A percentile compares a stretch with the other conserved stretches of the same genome.
These are phyloP conservation scores for sorghum (Sorghum bicolor) DNA, from an alignment of 176 grass and related monocot species.

Conservation along the genomic window Sorghum_bicolor_NCBIv3 NC_012872.2:57805501-57806000, in stretches of 20 bases:
- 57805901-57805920: too few species aligned
- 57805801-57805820: conserved; percentile 68
- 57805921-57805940: too few species aligned
- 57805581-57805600: too few species aligned
- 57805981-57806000: too few species aligned
- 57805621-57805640: conserved; percentile 36
- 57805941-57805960: too few species aligned
- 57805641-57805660: conserved; percentile 45
- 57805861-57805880: too few species aligned
- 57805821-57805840: conserved; percentile 47
- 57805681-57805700: conserved; percentile 46
- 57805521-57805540: conserved; percentile 55
- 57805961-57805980: too few species aligned
- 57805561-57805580: too few species aligned
- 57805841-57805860: conserved; percentile 23
- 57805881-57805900: too few species aligned
- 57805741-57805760: conserved; percentile 52
- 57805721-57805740: conserved; percentile 64
- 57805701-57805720: conserved; percentile 87
- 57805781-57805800: conserved; percentile 55
- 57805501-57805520: conserved; percentile 70
- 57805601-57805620: background rate
- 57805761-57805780: conserved; percentile 38
- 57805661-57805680: conserved; percentile 49
- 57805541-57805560: background rate